phyloP scores from a whole-genome alignment of 805 yeast genomes.

The Lipomyces yamadae region DNA sequence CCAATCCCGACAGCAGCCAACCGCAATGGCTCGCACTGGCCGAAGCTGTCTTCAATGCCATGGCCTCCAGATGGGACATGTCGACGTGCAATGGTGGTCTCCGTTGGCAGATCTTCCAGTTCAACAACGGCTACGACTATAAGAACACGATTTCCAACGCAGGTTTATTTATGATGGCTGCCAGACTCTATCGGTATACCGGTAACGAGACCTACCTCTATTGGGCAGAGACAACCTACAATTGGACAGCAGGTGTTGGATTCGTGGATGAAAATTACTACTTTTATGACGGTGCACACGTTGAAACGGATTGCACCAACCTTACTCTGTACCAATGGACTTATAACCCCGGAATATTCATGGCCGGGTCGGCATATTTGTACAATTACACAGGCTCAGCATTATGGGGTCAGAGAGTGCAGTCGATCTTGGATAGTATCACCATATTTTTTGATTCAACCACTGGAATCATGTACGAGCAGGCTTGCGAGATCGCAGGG shows the following conservation, averaged over 20 bases:
- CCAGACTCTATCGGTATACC: slow-evolving; percentile 81
- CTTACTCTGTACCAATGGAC: slow-evolving; percentile 74
- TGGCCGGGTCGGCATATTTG: slow-evolving; percentile 80
- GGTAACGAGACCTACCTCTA: slow-evolving; percentile 69
- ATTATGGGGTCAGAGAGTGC: slow-evolving; percentile 69
- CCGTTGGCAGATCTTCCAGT: slow-evolving; percentile 93
- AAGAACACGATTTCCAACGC: slow-evolving; percentile 89
- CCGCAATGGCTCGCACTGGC: slow-evolving; percentile 84
- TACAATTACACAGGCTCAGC: slow-evolving; percentile 72
- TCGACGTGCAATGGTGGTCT: slow-evolving; percentile 80
- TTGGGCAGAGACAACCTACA: slow-evolving; percentile 70
- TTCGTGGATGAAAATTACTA: slow-evolving; percentile 48
- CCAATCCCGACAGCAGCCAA: slow-evolving; percentile 62
- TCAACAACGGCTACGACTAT: slow-evolving; percentile 93
- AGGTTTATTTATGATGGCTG: slow-evolving; percentile 76
- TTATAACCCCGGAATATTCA: slow-evolving; percentile 81
- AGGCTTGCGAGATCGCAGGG: slow-evolving; percentile 71
- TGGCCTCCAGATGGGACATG: slow-evolving; percentile 87
- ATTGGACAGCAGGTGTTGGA: slow-evolving; percentile 64
- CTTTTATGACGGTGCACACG: slow-evolving; percentile 57
- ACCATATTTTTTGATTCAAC: slow-evolving; percentile 52
- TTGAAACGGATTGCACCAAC: slow-evolving; percentile 63
- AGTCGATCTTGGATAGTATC: slow-evolving; percentile 59
- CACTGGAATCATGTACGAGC: slow-evolving; percentile 69
- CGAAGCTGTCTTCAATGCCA: slow-evolving; percentile 87